Conservation (phyloP, 2,329 filamentous ascomycete genomes). For the Microsporum audouinii region DNA sequence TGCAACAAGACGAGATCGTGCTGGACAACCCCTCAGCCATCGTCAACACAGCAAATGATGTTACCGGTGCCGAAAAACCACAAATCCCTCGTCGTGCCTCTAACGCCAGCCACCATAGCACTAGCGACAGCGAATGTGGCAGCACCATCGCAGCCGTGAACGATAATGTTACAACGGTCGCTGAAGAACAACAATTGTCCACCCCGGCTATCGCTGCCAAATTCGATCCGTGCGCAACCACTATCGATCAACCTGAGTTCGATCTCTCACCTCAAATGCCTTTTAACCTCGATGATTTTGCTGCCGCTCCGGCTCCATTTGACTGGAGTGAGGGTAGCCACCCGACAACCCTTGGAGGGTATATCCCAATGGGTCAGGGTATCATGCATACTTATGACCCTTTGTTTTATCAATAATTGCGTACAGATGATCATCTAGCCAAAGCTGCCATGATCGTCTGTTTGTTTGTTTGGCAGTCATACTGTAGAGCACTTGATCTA, state of each 20-base stretch:
- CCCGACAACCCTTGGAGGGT: constrained; percentile 13
- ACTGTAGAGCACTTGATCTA: constrained; percentile 18
- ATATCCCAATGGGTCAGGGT: constrained; percentile 21
- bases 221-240: constrained; percentile 6
- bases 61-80: constrained; percentile 1
- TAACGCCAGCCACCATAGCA: constrained; percentile 17
- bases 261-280: constrained; percentile 8
- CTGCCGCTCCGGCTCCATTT: constrained; percentile 8
- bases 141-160: not conserved
- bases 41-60: constrained; percentile 17
- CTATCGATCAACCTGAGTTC: not conserved
- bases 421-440: constrained; percentile 19
- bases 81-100: constrained; percentile 7
- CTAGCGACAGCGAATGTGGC: constrained; percentile 5
- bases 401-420: constrained; percentile 21
- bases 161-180: not conserved
- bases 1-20: constrained; percentile 43
- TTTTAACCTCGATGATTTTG: constrained; percentile 15
- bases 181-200: not conserved
- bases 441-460: constrained; percentile 28
- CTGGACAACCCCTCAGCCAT: constrained; percentile 24
- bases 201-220: not conserved
- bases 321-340: constrained; percentile 7
- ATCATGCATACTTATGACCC: constrained; percentile 24
- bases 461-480: constrained; percentile 28